phyloP scores from a whole-genome alignment of 169 alveolate genomes.

The Eimeria falciformis region DNA sequence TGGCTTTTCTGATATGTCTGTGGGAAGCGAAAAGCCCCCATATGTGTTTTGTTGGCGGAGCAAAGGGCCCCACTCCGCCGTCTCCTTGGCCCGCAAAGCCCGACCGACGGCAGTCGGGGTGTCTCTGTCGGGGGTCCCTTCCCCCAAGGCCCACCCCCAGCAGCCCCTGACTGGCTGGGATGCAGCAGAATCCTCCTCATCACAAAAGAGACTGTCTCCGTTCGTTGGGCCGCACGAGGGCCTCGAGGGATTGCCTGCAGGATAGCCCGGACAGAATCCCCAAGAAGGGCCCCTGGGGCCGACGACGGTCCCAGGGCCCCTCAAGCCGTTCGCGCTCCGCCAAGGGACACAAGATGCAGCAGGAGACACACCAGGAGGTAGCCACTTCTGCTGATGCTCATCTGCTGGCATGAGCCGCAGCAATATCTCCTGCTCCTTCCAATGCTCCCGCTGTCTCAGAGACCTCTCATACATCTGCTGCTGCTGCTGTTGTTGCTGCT shows the following conservation, averaged over 20 bases:
- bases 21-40: too few species aligned
- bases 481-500: slow-evolving; percentile 1
- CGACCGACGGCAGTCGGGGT: background rate
- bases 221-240: too few species aligned
- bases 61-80: background rate
- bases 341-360: background rate
- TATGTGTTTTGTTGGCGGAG: background rate
- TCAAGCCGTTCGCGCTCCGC: too few species aligned
- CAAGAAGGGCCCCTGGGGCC: background rate
- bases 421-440: background rate
- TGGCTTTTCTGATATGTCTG: too few species aligned
- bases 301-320: background rate
- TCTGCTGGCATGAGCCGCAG: background rate
- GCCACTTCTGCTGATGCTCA: background rate
- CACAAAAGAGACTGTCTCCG: too few species aligned
- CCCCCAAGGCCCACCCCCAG: too few species aligned
- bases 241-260: too few species aligned
- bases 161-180: background rate
- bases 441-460: background rate
- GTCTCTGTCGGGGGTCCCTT: background rate
- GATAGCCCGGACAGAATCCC: background rate
- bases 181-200: too few species aligned
- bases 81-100: background rate
- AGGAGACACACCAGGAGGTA: background rate
- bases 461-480: background rate